These are phyloP conservation scores for Yamadazyma spencermartinsiae DNA, from an alignment of 1,139 yeast species.

Conservation along the genomic window DNA sequence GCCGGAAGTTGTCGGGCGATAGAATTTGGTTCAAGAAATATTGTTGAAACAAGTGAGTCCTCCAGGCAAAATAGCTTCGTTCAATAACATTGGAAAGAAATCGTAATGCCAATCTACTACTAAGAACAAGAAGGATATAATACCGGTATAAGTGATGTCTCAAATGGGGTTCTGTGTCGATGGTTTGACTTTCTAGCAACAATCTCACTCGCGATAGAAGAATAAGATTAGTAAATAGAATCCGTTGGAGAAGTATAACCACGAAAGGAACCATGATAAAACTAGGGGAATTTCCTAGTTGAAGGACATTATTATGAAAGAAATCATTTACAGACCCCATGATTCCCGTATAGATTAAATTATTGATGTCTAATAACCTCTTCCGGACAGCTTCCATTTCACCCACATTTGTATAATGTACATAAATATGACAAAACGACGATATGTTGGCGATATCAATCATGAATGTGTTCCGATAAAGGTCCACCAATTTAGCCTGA, in stretches of 20 bases:
- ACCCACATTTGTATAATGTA: not conserved
- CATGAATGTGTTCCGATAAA: not conserved
- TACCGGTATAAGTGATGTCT: not conserved
- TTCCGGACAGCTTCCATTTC: not conserved
- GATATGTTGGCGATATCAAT: not conserved
- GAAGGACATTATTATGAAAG: not conserved
- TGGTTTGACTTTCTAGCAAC: not conserved
- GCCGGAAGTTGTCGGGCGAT: not conserved
- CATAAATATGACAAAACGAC: not conserved
- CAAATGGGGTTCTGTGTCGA: not conserved
- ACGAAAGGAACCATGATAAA: not conserved
- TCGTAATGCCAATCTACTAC: not conserved
- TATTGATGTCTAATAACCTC: not conserved
- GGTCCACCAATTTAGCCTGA: not conserved
- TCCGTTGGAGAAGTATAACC: not conserved
- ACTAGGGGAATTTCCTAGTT: not conserved
- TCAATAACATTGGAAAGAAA: not conserved
- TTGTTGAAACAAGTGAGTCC: not conserved
- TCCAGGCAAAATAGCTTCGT: not conserved
- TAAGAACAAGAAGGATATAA: not conserved
- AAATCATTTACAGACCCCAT: not conserved
- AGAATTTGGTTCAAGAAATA: not conserved
- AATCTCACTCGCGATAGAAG: not conserved
- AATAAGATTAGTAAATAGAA: not conserved
- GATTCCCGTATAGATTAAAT: not conserved